Conservation (phyloP, 1,284 basidiomycete genomes). For the Microbotryum silenes-acaulis region DNA sequence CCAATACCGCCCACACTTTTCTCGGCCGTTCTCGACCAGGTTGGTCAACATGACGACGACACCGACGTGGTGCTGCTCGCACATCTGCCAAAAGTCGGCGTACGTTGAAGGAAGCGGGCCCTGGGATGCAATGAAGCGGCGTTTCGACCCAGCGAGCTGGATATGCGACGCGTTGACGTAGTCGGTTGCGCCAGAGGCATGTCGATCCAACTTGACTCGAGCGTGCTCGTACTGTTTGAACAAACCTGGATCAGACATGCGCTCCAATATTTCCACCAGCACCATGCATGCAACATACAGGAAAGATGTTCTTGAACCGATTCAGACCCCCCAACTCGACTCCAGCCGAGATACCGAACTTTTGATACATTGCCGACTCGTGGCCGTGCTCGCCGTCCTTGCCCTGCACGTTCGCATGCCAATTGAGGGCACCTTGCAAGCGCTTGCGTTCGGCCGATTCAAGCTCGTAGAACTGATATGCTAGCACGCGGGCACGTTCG, state of each 20-base stretch:
- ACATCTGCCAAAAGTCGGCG: conserved; percentile 79
- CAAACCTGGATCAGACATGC: not conserved
- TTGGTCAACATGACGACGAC: conserved; percentile 71
- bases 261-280: not conserved
- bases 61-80: conserved; percentile 50
- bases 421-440: conserved; percentile 83
- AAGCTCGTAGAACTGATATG: conserved; percentile 82
- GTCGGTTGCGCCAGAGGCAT: conserved; percentile 47
- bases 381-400: conserved; percentile 19
- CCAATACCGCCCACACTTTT: conserved; percentile 94
- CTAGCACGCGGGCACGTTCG: conserved; percentile 68
- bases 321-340: conserved; percentile 93
- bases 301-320: conserved; percentile 39
- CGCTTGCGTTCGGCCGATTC: conserved; percentile 84
- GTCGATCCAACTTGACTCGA: conserved; percentile 59
- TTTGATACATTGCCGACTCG: conserved; percentile 48
- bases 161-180: conserved; percentile 78
- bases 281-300: conserved; percentile 49
- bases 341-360: conserved; percentile 87
- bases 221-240: conserved; percentile 41
- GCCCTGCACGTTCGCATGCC: conserved; percentile 53
- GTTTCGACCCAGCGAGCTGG: conserved; percentile 39
- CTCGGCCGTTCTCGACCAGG: conserved; percentile 75
- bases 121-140: conserved; percentile 90
- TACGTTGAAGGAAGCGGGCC: conserved; percentile 87